Base-by-base conservation (phyloP, 345 rosid genomes). In the Cochlearia excelsa region DNA sequence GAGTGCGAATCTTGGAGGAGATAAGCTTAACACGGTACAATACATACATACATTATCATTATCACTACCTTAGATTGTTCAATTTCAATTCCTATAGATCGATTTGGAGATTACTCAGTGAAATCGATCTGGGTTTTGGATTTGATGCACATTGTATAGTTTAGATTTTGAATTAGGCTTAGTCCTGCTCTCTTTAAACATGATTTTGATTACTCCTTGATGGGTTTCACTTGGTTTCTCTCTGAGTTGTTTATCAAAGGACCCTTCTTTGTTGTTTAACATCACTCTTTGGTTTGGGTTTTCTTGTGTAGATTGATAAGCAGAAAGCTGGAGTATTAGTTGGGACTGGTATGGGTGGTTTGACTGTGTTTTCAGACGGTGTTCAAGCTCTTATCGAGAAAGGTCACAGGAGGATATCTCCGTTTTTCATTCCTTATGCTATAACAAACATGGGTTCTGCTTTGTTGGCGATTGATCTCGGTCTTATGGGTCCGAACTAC, bases 261-360 rank as follows among this genome's bases (percentile, higher is more conserved):
- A 16, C 23, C 23, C 23, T 16, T 16, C 23, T 16, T 16, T 16
- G 23, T 16, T 16, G 23, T 16, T 16, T 16, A 16, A 16, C 23
- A 16, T 16, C 23, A 16, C 23, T 16, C 23, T 16, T 16, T 48
- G 58, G 33, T 26, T 53, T 55, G 30, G 48, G 70, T 6, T 4
- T 26, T 46, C 42, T 4, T 51, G 23, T 77, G 81, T 74, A 94
- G 97, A 79, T 94, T 45, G 84, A 90, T 67, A 87, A 85, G 76
- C 77, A 61, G 77, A 76, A 64, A 57, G 94, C 88, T 49, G 99
- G 99, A 49, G 96, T 94, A 65, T 88, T 94, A 56, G 97, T 93
- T 49, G 99, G 99, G 63, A 87, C 99, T 51, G 99, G 96, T 46
- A 93, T 93, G 99, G 99, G 99, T 57, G 97, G 97, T 46, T 80